Conservation (phyloP, 2,329 filamentous ascomycete species). For the Pyrenophora teres region DNA sequence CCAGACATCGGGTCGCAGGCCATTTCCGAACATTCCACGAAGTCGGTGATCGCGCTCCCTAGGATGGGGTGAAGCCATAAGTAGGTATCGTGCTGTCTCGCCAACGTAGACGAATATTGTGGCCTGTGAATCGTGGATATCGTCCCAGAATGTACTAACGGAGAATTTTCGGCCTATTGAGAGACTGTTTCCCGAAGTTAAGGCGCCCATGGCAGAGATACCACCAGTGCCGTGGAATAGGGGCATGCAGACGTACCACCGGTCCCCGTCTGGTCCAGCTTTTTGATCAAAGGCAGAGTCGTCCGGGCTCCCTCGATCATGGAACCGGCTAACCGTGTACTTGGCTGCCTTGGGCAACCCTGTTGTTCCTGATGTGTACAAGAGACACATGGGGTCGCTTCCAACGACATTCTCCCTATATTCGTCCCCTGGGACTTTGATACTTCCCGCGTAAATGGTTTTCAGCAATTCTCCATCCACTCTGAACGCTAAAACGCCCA, state of each 20-base stretch:
- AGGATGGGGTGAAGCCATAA: constrained; percentile 66
- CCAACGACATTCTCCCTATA: constrained; percentile 59
- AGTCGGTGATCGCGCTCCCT: constrained; percentile 64
- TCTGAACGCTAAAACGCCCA: constrained; percentile 25
- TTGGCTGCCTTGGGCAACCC: constrained; percentile 66
- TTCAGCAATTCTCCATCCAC: constrained; percentile 25
- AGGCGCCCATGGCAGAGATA: constrained; percentile 59
- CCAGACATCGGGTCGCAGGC: constrained; percentile 71
- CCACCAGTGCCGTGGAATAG: constrained; percentile 76
- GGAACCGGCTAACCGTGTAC: constrained; percentile 34
- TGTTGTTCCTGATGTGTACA: constrained; percentile 77
- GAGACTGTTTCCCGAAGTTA: constrained; percentile 52
- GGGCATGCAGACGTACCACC: constrained; percentile 77
- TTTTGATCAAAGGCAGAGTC: constrained; percentile 41
- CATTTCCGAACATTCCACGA: constrained; percentile 67
- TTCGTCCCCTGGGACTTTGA: constrained; percentile 55
- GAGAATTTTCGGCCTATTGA: constrained; percentile 70
- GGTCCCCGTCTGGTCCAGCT: constrained; percentile 53
- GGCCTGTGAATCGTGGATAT: constrained; percentile 67
- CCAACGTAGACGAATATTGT: constrained; percentile 78
- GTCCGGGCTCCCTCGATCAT: constrained; percentile 43
- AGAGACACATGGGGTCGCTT: constrained; percentile 62
- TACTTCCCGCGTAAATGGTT: constrained; percentile 23
- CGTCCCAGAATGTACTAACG: constrained; percentile 70
- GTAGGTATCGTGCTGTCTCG: constrained; percentile 73